phyloP scores from a whole-genome alignment of 345 rosid genomes.

The Microcos paniculata region DNA sequence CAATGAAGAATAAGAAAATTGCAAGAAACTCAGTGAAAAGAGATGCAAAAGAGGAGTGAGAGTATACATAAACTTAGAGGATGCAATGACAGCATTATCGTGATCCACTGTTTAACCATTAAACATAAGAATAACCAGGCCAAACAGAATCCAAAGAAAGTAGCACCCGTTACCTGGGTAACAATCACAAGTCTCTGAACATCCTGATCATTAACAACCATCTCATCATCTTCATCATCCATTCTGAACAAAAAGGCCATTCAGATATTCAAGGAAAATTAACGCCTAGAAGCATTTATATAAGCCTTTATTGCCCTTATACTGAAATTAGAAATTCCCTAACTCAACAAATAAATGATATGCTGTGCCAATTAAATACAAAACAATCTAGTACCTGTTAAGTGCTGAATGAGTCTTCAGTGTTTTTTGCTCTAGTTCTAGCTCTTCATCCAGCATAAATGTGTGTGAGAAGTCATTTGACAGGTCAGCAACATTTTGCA shows the following conservation, averaged over 20 bases:
- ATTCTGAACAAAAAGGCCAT: constrained; percentile 41
- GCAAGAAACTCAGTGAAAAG: neutral
- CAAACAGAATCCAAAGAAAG: neutral
- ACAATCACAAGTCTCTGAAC: constrained; percentile 95
- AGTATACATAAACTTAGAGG: neutral
- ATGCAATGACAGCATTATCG: neutral
- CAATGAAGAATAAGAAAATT: neutral
- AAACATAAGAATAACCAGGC: neutral
- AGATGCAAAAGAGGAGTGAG: neutral
- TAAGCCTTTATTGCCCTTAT: neutral
- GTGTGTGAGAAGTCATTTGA: constrained; percentile 72
- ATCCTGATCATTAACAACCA: constrained; percentile 68
- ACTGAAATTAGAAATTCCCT: neutral
- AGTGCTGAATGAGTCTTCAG: constrained; percentile 36
- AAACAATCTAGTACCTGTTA: constrained; percentile 51
- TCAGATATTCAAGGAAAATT: constrained; percentile 11
- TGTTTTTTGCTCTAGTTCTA: constrained; percentile 78
- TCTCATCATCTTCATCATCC: constrained; percentile 84
- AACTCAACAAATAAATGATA: neutral
- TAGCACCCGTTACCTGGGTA: constrained; percentile 62
- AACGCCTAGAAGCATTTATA: neutral
- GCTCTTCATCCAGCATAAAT: constrained; percentile 92
- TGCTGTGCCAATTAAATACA: neutral
- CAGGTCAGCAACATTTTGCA: constrained; percentile 43
- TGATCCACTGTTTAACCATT: constrained; percentile 3